Conservation (phyloP, 2,329 filamentous ascomycete genomes). For the Fusarium sublunatum region DNA sequence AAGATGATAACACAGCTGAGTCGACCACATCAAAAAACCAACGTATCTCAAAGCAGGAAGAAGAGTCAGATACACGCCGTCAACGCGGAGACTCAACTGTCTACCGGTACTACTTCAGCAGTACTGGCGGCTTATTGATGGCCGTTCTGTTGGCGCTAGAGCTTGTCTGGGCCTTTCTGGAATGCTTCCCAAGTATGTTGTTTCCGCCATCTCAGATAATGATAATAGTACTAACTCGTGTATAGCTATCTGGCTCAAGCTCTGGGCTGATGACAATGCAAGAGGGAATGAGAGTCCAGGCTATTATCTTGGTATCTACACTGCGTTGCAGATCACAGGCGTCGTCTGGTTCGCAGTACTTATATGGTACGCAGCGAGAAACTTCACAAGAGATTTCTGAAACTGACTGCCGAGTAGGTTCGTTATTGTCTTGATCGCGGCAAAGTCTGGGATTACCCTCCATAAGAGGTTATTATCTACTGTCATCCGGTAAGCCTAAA, state of each 20-base stretch:
- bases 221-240: not conserved
- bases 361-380: conserved; percentile 30
- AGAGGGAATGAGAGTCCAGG: conserved; percentile 10
- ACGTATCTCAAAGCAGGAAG: not conserved
- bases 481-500: conserved; percentile 27
- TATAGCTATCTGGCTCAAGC: conserved; percentile 49
- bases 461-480: conserved; percentile 43
- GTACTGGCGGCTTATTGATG: conserved; percentile 43
- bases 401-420: conserved; percentile 36
- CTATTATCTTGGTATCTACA: conserved; percentile 45
- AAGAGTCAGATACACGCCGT: conserved; percentile 38
- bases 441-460: conserved; percentile 43
- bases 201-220: not conserved
- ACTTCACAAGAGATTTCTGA: rapidly evolving
- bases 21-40: conserved; percentile 14
- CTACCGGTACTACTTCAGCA: conserved; percentile 48
- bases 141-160: conserved; percentile 37
- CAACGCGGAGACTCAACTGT: conserved; percentile 47
- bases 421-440: conserved; percentile 46
- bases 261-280: conserved; percentile 45
- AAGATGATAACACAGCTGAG: not conserved
- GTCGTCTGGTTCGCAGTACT: conserved; percentile 38
- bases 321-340: conserved; percentile 38
- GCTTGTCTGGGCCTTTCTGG: conserved; percentile 44
- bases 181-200: conserved; percentile 47